phyloP scores from a whole-genome alignment of 2,329 filamentous ascomycete species.

The Alternaria ventricosa region DNA sequence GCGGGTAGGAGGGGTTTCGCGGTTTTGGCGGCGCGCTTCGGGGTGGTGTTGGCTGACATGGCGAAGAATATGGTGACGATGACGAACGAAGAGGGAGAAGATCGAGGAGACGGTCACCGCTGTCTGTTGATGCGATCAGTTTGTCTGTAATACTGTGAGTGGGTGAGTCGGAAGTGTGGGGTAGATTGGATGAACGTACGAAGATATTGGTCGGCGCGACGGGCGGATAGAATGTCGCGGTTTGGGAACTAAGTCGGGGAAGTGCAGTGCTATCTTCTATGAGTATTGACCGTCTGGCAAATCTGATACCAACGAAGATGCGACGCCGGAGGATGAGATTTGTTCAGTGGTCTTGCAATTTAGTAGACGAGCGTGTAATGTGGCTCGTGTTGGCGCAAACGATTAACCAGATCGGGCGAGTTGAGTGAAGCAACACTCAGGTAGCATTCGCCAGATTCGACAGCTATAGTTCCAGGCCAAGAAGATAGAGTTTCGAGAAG shows the following conservation, averaged over 20 bases:
- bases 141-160: background rate
- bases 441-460: background rate
- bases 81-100: too few relatives aligned
- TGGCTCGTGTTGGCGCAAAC: background rate
- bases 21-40: background rate
- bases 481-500: background rate
- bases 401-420: background rate
- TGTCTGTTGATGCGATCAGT: background rate
- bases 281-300: background rate
- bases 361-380: background rate
- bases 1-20: background rate
- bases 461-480: background rate
- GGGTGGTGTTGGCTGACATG: background rate
- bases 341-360: background rate
- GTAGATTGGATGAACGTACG: background rate
- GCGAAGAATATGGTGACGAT: too few relatives aligned
- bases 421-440: background rate
- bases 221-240: background rate
- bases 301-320: background rate
- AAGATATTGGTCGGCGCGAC: background rate
- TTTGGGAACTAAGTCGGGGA: background rate
- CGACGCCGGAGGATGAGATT: background rate
- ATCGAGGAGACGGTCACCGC: too few relatives aligned
- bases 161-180: background rate
- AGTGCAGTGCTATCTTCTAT: background rate